Evolutionary conservation across 768 basidiomycete genomes (phyloP), one percentile per base, ranked within the genome.

Genomic region (Crepidotus variabilis): DNA sequence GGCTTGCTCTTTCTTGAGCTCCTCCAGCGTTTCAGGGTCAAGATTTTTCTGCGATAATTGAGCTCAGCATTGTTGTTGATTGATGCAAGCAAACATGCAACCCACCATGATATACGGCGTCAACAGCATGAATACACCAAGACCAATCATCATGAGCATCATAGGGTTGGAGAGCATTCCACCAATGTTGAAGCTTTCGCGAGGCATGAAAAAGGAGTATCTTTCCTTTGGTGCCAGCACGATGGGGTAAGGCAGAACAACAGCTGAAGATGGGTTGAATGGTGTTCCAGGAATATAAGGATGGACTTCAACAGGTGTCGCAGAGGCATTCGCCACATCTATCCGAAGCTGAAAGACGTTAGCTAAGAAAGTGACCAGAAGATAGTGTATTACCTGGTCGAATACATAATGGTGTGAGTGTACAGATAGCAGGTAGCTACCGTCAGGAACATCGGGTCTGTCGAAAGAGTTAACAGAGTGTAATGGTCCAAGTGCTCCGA

Each of bases 91-190:
- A 24, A 32, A 7, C 20, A 34, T 58, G 23, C 18, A 45, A 59
- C 75, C 49, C 64, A 90, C 90, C 79, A 87, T 87, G 53, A 92
- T 69, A 65, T 88, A 90, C 3, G 90, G 90, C 81, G 83, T 85
- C 21, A 77, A 81, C 23, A 92, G 69, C 73, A 88, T 79, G 81
- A 90, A 81, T 50, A 71, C 73, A 35, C 79, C 90, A 47, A 80
- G 86, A 60, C 80, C 69, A 28, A 83, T 77, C 84, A 90, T 88
- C 68, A 92, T 78, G 56, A 93, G 71, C 78, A 89, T 88, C 90
- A 93, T 92, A 6, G 90, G 90, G 65, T 84, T 93, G 56, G 86
- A 82, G 64, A 93, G 75, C 87, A 93, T 91, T 52, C 75, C 82
- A 55, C 87, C 54, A 21, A 90, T 59, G 68, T 87, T 87, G 77